Base-by-base conservation (phyloP, 208 protist species). In the Ichthyophonus hoferi region DNA sequence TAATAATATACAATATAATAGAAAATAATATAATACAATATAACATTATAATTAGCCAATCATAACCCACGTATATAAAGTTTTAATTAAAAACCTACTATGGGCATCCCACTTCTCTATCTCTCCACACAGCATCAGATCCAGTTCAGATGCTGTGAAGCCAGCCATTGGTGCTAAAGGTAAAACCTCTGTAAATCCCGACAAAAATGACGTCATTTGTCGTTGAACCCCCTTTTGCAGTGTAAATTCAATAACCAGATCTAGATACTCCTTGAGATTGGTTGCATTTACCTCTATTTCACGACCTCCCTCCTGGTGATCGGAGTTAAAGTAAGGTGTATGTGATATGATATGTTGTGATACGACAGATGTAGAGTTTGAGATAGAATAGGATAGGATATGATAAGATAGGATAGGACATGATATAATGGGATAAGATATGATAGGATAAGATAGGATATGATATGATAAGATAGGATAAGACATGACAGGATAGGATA, bases 231-330 rank as follows among this genome's bases (percentile, higher is more conserved):
- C 14, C 77, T 38, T 7, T 34, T 31, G 77, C n/a, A 81, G 67
- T 1, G 41, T 90, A 34, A 40, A 37, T 1, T 90, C 88, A 1
- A 87, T 39, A 37, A 90, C 88, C 7, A 87, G 79, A 40, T 89
- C n/a, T 34, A 90, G 1, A 79, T 90, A 90, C 40, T 90, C 88
- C 1, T 38, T 42, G 33, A 90, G 34, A 40, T 85, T 90, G 24
- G 31, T 40, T 33, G 78, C 17, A 1, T 58, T 90, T 39, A 90
- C 88, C 1, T 24, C 34, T 3, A 79, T 79, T 33, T 86, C 40
- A 7, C 2, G 33, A 79, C 79, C 88, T 31, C 34, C 24, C 12
- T 40, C 41, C 50, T 67, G 50, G 7, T 7, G 7, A n/a, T 7
- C 14, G 24, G 50, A 67, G 7, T 7, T 67, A 67, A 67, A 24